Evolutionary conservation across 2,329 filamentous ascomycete species (phyloP).

Genomic region (Trichophyton equinum): DNA sequence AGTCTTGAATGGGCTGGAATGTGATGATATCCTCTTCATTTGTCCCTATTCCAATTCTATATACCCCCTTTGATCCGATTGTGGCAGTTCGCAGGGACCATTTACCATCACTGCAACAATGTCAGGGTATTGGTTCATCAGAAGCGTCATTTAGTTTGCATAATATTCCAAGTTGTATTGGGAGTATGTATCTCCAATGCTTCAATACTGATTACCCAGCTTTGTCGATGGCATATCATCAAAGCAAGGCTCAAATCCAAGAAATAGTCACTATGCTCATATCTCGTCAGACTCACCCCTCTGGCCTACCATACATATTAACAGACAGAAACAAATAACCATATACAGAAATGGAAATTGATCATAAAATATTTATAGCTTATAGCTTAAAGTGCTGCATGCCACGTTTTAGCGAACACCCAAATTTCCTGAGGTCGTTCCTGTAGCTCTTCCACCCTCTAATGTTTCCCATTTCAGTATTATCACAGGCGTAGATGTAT

Average conservation of each 20-base stretch:
- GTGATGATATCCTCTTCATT: constrained; percentile 37
- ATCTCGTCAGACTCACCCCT: no score
- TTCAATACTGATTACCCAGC: no score
- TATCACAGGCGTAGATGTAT: no score
- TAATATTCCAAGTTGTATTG: no score
- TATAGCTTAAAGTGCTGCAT: neutral
- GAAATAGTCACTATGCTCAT: no score
- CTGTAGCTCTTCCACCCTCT: neutral
- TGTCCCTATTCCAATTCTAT: neutral
- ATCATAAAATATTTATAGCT: neutral
- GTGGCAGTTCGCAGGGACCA: no score
- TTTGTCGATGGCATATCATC: no score
- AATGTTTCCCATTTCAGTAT: neutral
- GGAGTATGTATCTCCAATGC: no score
- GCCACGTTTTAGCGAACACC: neutral
- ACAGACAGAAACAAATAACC: neutral
- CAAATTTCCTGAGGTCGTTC: neutral
- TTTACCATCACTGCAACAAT: no score
- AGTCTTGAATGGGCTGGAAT: constrained; percentile 91
- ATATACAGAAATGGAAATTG: neutral
- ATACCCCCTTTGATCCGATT: neutral
- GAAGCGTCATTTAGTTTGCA: no score
- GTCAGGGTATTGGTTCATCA: no score
- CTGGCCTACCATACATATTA: neutral
- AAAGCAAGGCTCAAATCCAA: no score